phyloP scores from a whole-genome alignment of 176 grass and related monocot genomes.

The Oropetium thomaeum region DNA sequence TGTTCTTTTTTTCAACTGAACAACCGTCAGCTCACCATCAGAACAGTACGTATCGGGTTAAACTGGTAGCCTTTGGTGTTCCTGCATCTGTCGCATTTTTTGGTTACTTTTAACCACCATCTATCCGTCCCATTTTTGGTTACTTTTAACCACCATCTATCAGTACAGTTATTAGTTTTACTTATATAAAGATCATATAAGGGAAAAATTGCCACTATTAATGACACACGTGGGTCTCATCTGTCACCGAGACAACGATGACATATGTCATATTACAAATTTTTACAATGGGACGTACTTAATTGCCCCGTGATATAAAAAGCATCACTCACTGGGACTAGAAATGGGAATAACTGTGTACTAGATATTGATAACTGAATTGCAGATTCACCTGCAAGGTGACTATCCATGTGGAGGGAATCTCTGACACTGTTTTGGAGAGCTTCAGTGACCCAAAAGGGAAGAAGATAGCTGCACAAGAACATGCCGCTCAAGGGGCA shows the following conservation, averaged over 20 bases:
- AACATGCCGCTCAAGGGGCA: conserved; percentile 62
- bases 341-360: not conserved
- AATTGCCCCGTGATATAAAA: no score
- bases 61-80: not conserved
- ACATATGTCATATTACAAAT: no score
- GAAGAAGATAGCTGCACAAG: conserved; percentile 42
- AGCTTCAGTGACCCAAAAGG: conserved; percentile 50
- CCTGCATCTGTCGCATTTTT: not conserved
- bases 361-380: not conserved
- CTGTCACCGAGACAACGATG: no score
- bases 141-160: no score
- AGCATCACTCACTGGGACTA: not conserved
- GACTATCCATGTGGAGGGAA: conserved; percentile 40
- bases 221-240: no score
- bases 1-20: no score
- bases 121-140: not conserved
- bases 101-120: not conserved
- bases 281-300: no score
- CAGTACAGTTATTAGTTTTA: no score
- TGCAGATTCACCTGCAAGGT: conserved; percentile 69
- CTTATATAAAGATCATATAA: no score
- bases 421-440: conserved; percentile 40
- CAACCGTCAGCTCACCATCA: no score
- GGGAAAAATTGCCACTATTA: no score
- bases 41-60: no score